Percentiles rank a stretch among this genome's conserved stretches.
Conservation (phyloP, 371 early-diverging fungal genomes). For the Mortierella sp. region DNA sequence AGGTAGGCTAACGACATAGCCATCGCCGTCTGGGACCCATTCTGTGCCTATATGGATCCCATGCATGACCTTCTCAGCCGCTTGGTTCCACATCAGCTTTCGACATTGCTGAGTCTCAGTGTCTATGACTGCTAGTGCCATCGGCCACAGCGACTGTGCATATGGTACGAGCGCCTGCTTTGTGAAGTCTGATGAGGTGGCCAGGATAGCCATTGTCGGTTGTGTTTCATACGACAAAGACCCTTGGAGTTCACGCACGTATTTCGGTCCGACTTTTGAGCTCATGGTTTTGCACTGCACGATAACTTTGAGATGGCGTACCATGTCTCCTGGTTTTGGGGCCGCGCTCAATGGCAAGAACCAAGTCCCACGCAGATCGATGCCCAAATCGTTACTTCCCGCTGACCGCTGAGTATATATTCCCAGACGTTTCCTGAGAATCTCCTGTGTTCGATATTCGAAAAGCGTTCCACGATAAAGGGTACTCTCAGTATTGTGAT, state of each 20-base stretch:
- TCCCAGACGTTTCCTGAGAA: constrained; percentile 38
- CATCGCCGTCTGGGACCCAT: background rate
- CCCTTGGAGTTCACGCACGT: constrained; percentile 49
- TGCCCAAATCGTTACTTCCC: constrained; percentile 35
- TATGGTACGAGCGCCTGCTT: constrained; percentile 33
- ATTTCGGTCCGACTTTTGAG: constrained; percentile 37
- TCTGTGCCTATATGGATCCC: constrained; percentile 37
- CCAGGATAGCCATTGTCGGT: constrained; percentile 50
- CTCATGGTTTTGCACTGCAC: constrained; percentile 44
- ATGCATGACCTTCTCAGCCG: constrained; percentile 50
- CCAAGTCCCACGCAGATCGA: constrained; percentile 53
- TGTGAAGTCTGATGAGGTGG: constrained; percentile 39
- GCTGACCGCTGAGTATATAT: constrained; percentile 53
- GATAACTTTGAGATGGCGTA: constrained; percentile 51
- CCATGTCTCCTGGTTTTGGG: constrained; percentile 33
- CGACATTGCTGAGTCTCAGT: constrained; percentile 17
- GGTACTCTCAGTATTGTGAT: constrained; percentile 31
- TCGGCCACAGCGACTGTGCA: constrained; percentile 45
- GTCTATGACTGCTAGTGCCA: constrained; percentile 48
- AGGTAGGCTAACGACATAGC: constrained; percentile 12
- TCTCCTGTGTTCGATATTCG: constrained; percentile 46
- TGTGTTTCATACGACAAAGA: constrained; percentile 47
- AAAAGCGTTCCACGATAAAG: constrained; percentile 45
- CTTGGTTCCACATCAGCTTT: constrained; percentile 51
- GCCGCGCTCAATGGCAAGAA: constrained; percentile 40